Evolutionary conservation across 805 yeast species (phyloP).

Genomic region (Isabelozyma pseudorhagii): DNA sequence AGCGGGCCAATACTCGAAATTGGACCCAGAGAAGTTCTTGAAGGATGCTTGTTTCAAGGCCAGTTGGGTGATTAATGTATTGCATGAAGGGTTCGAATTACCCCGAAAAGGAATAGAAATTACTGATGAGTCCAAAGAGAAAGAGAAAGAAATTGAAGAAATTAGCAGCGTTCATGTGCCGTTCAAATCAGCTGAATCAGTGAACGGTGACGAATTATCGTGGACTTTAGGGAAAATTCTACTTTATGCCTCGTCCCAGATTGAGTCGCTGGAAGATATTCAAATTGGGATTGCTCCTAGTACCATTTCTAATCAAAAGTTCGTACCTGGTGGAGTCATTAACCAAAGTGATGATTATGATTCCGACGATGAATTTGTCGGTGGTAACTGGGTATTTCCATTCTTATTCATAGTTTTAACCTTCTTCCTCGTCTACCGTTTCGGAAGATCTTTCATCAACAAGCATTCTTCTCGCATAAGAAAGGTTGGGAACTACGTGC

Average conservation of each 20-base stretch:
- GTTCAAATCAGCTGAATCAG: conserved; percentile 77
- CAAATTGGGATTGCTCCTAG: conserved; percentile 42
- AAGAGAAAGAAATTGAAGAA: conserved; percentile 26
- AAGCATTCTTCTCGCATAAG: conserved; percentile 8
- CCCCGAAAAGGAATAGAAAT: conserved; percentile 66
- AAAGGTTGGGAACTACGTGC: conserved; percentile 7
- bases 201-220: conserved; percentile 82
- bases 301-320: conserved; percentile 26
- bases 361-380: conserved; percentile 10
- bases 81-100: conserved; percentile 89
- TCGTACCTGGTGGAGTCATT: conserved; percentile 28
- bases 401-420: conserved; percentile 14
- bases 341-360: conserved; percentile 10
- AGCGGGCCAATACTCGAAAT: conserved; percentile 56
- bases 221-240: conserved; percentile 95
- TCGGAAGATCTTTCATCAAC: conserved; percentile 6
- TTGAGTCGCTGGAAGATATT: conserved; percentile 23
- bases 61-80: conserved; percentile 83
- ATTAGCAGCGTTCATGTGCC: conserved; percentile 45
- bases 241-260: conserved; percentile 73
- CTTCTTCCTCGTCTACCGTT: conserved; percentile 13
- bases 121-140: conserved; percentile 11
- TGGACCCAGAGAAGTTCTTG: conserved; percentile 50
- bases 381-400: conserved; percentile 5
- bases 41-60: conserved; percentile 89